Evolutionary conservation across 306 rosid species (phyloP).

Genomic region (Sesbania bispinosa): DNA sequence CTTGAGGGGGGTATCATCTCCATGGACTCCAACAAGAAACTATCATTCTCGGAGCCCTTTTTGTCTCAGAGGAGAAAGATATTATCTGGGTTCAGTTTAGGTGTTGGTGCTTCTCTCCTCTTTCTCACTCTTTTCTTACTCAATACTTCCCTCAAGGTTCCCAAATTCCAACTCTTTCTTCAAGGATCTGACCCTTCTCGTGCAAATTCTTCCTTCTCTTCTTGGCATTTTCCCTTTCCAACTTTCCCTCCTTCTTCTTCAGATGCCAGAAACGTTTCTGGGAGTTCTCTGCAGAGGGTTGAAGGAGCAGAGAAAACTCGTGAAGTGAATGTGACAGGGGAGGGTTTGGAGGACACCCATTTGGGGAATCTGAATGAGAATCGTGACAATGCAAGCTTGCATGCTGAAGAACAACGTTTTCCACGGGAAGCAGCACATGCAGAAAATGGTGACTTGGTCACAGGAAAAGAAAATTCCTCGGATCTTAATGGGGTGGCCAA

Average conservation of each 20-base stretch:
- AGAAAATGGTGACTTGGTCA: background rate
- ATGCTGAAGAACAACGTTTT: slow-evolving; percentile 17
- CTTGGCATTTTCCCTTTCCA: slow-evolving; percentile 42
- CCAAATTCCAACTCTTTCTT: slow-evolving; percentile 36
- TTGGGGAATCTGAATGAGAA: slow-evolving; percentile 19
- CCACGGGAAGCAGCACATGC: slow-evolving; percentile 5
- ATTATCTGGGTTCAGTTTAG: slow-evolving; percentile 67
- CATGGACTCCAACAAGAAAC: slow-evolving; percentile 55
- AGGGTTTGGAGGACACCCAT: slow-evolving; percentile 23
- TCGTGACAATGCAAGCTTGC: slow-evolving; percentile 34
- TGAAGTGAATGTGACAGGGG: slow-evolving; percentile 21
- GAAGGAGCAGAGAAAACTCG: background rate
- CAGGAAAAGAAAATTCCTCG: background rate
- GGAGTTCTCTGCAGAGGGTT: background rate
- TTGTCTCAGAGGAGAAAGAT: slow-evolving; percentile 51
- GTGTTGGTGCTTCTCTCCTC: slow-evolving; percentile 52
- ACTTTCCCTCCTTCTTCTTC: slow-evolving; percentile 11
- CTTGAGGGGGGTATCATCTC: background rate
- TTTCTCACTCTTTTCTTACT: slow-evolving; percentile 43
- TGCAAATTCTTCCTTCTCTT: slow-evolving; percentile 28
- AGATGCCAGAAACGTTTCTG: background rate
- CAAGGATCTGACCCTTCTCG: slow-evolving; percentile 28
- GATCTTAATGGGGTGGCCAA: slow-evolving; percentile 16
- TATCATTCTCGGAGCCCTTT: slow-evolving; percentile 46
- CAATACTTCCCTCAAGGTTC: slow-evolving; percentile 28